Evolutionary conservation across 305 asterid species (phyloP), one percentile per base, ranked within the genome.

Genomic region (Fraxinus baroniana): DNA sequence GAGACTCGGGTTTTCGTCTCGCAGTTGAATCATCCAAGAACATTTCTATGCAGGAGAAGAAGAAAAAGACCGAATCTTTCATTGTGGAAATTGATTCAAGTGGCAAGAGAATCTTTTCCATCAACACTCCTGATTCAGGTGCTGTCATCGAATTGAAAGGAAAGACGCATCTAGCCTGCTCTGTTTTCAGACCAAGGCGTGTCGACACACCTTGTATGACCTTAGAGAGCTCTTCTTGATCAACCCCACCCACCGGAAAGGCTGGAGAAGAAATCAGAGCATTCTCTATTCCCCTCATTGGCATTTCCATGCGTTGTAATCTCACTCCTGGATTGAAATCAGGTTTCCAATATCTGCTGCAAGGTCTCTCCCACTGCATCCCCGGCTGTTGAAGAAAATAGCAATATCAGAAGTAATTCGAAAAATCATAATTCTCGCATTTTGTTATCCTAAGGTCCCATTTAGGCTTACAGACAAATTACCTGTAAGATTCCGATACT

Each of bases 221-320:
- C 36, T 79, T 76, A 15, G 85, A 76, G 84, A 89, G 82, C 57
- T 89, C 84, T 32, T 91, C 90, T 78, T 86, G 84, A 26, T 90
- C 84, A 74, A 76, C 83, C 79, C 20, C 46, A 78, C 82, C 87
- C 5, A 77, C 66, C 0, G 84, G 90, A 52, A 74, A 81, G 35
- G 76, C 76, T n/a, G 89, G 84, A 12, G 85, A 86, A 36, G 90
- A 83, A 18, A 37, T 28, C 10, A 93, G 68, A 41, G 95, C 90
- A 70, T 91, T 88, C 81, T 92, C 95, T 55, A 94, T 88, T 84
- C 96, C 96, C 85, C 87, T 89, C 91, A 93, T 87, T 8, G 91
- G 82, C 0, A 81, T 86, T 76, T 94, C 98, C 87, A 90, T 78
- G 55, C 46, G 79, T 78, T 86, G 86, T 62, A 94, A 78, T 66